A percentile compares a stretch with the other conserved stretches of the same genome.
phyloP scores from a whole-genome alignment of 495 filamentous ascomycete species.

The Immersiella caudata region DNA sequence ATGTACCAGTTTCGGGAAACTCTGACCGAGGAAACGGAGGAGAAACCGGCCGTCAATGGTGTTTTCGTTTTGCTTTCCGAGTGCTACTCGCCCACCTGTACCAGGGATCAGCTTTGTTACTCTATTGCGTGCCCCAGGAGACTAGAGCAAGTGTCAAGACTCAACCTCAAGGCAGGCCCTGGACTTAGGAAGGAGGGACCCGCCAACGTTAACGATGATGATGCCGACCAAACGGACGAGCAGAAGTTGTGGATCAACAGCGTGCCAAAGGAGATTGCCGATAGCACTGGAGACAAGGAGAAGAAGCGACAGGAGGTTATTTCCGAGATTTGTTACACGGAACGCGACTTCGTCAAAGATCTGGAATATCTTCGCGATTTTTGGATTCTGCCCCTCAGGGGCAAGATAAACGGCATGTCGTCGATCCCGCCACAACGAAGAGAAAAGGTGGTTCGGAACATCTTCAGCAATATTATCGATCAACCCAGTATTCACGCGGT shows the following conservation, averaged over 20 bases:
- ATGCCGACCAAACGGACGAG: constrained; percentile 84
- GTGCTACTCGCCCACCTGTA: constrained; percentile 98
- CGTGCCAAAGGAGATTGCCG: constrained; percentile 91
- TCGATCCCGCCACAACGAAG: constrained; percentile 86
- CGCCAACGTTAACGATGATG: constrained; percentile 74
- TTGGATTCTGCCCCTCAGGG: constrained; percentile 92
- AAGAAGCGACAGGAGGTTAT: constrained; percentile 99
- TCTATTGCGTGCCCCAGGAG: constrained; percentile 96
- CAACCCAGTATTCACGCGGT: constrained; percentile 75
- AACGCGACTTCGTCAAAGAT: constrained; percentile 99
- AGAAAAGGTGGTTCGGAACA: constrained; percentile 88
- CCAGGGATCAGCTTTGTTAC: constrained; percentile 90
- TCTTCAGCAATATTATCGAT: constrained; percentile 95
- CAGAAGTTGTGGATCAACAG: constrained; percentile 99
- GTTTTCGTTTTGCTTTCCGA: constrained; percentile 96
- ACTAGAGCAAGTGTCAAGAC: constrained; percentile 88
- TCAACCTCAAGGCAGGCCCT: constrained; percentile 89
- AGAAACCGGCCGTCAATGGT: constrained; percentile 81
- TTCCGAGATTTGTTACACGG: constrained; percentile 98
- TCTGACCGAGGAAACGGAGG: constrained; percentile 78
- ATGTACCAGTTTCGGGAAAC: constrained; percentile 97
- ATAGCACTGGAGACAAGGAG: constrained; percentile 83
- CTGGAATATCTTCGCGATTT: constrained; percentile 97
- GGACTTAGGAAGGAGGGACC: constrained; percentile 83
- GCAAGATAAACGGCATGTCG: constrained; percentile 64